A percentile compares a stretch with the other conserved stretches of the same genome.
phyloP scores from a whole-genome alignment of 2,329 filamentous ascomycete genomes.

The Diaporthe longicolla region DNA sequence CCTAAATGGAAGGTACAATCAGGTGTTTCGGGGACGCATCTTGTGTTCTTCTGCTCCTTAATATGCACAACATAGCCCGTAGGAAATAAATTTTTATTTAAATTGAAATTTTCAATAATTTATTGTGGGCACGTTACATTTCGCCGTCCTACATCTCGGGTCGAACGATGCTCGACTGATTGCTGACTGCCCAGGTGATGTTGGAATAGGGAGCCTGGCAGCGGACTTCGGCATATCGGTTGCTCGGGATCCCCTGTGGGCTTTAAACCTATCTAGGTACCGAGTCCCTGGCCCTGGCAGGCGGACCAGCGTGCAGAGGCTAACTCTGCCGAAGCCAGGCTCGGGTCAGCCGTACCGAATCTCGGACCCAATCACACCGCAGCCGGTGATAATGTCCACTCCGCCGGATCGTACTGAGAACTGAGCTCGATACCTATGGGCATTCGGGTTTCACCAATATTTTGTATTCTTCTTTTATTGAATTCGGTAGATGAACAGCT shows the following conservation, averaged over 20 bases:
- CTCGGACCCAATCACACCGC: neutral
- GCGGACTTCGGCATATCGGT: constrained; percentile 10
- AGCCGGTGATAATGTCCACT: neutral
- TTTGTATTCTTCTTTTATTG: neutral
- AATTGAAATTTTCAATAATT: too few relatives aligned
- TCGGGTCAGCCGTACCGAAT: neutral
- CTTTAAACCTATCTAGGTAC: neutral
- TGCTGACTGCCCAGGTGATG: neutral
- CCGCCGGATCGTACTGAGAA: neutral
- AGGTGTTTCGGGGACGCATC: neutral
- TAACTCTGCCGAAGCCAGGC: neutral
- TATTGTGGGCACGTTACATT: too few relatives aligned
- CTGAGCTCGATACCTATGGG: neutral
- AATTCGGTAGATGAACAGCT: neutral
- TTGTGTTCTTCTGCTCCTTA: neutral
- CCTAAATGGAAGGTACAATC: neutral
- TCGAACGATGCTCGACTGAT: constrained; percentile 15
- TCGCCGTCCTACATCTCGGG: too few relatives aligned
- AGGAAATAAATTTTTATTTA: too few relatives aligned
- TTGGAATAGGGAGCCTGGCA: constrained; percentile 1
- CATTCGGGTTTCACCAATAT: neutral
- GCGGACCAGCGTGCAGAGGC: neutral
- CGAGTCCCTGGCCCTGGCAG: neutral
- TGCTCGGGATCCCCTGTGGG: neutral
- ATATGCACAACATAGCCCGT: neutral